These are phyloP conservation scores for Myxozyma nipponensis DNA, from an alignment of 805 yeast genomes.

Conservation along the genomic window DNA sequence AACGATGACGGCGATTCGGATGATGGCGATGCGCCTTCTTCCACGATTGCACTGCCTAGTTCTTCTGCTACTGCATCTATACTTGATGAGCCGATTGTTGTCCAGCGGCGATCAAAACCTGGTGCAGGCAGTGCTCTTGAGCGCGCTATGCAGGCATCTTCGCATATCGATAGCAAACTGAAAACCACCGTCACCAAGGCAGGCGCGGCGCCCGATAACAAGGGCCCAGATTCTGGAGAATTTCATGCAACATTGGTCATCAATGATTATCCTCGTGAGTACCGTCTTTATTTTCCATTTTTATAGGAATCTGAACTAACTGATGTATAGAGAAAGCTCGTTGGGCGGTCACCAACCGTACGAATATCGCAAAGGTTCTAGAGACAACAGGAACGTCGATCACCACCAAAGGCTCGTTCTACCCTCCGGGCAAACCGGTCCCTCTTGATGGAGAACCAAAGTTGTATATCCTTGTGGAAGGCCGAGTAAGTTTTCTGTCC, in stretches of 20 bases:
- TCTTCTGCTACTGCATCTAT: slow-evolving; percentile 19
- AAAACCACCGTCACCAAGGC: slow-evolving; percentile 39
- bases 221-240: slow-evolving; percentile 52
- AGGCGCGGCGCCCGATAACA: slow-evolving; percentile 51
- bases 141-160: slow-evolving; percentile 24
- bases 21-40: slow-evolving; percentile 27
- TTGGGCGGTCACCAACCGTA: slow-evolving; percentile 70
- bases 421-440: slow-evolving; percentile 57
- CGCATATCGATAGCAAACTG: slow-evolving; percentile 27
- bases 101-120: slow-evolving; percentile 20
- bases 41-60: slow-evolving; percentile 7
- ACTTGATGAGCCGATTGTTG: slow-evolving; percentile 13
- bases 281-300: not conserved
- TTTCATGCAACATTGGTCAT: slow-evolving; percentile 69
- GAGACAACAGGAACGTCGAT: slow-evolving; percentile 73
- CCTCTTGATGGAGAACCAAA: slow-evolving; percentile 60
- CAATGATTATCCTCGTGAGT: slow-evolving; percentile 70
- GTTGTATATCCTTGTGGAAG: slow-evolving; percentile 73
- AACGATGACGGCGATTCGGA: slow-evolving; percentile 32
- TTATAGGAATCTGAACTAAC: not conserved
- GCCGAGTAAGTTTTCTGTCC: slow-evolving; percentile 35
- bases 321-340: slow-evolving; percentile 49
- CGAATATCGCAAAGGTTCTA: slow-evolving; percentile 57
- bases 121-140: slow-evolving; percentile 26
- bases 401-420: slow-evolving; percentile 76